Percentiles rank a stretch among this genome's conserved stretches.
Evolutionary conservation across 1,139 yeast species (phyloP).

Genomic region (Yamadazyma epiphylla): DNA sequence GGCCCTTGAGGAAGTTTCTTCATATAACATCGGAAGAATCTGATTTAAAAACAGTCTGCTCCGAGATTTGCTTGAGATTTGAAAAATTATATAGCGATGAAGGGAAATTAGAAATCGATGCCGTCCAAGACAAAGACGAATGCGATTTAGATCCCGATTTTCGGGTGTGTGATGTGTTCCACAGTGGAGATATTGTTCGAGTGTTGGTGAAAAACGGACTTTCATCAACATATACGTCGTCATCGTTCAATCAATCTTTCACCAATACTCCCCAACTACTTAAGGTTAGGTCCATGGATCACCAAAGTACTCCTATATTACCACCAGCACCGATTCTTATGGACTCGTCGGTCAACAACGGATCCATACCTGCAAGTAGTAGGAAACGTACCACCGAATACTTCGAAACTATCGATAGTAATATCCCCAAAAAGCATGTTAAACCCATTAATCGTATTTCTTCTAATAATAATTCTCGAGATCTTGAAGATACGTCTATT

Average conservation of each 20-base stretch:
- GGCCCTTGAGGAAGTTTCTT: slow-evolving; percentile 45
- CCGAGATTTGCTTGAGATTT: slow-evolving; percentile 50
- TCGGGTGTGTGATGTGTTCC: slow-evolving; percentile 57
- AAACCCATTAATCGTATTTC: no score
- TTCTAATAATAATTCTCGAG: not conserved
- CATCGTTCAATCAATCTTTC: slow-evolving; percentile 1
- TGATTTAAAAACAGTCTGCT: slow-evolving; percentile 43
- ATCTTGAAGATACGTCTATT: slow-evolving; percentile 11
- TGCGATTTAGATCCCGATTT: slow-evolving; percentile 82
- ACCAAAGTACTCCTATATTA: slow-evolving; percentile 20
- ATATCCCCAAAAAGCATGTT: slow-evolving; percentile 27
- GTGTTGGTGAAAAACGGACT: slow-evolving; percentile 47
- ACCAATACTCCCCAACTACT: slow-evolving; percentile 1
- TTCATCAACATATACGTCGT: slow-evolving; percentile 2
- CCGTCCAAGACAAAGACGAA: slow-evolving; percentile 58
- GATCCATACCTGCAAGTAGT: slow-evolving; percentile 12
- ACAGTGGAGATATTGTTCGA: slow-evolving; percentile 50
- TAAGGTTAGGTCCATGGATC: slow-evolving; percentile 2
- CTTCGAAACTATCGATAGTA: slow-evolving; percentile 24
- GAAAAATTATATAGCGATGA: slow-evolving; percentile 61
- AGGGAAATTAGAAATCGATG: slow-evolving; percentile 46
- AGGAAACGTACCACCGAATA: slow-evolving; percentile 22
- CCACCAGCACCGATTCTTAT: slow-evolving; percentile 21
- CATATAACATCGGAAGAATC: slow-evolving; percentile 52
- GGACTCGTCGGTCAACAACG: slow-evolving; percentile 9